These are phyloP conservation scores for Gymnopilus dilepis DNA, from an alignment of 768 basidiomycete genomes.

Conservation along the genomic window DNA sequence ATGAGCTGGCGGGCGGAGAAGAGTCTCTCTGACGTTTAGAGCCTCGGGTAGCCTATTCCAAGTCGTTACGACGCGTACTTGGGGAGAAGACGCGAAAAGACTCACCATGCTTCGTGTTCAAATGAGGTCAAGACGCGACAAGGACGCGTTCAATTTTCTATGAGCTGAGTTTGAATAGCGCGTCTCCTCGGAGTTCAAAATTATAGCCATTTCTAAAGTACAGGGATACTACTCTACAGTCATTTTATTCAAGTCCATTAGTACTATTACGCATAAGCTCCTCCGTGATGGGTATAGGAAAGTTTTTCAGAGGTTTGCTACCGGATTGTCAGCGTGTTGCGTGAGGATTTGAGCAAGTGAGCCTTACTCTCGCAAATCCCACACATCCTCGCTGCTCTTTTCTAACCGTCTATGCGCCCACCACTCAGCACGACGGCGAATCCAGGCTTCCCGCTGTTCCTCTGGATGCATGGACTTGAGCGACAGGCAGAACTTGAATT, in stretches of 20 bases:
- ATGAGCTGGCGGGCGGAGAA: conserved; percentile 56
- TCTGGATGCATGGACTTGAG: conserved; percentile 81
- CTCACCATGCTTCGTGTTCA: conserved; percentile 43
- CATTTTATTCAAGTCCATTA: neutral
- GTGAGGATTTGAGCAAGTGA: neutral
- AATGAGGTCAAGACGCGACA: conserved; percentile 40
- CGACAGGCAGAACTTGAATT: conserved; percentile 95
- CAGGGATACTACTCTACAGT: conserved; percentile 15
- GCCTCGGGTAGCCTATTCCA: conserved; percentile 48
- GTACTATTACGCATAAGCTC: conserved; percentile 25
- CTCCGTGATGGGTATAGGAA: conserved; percentile 45
- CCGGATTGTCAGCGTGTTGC: neutral
- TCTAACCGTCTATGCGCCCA: conserved; percentile 81
- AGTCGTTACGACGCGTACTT: conserved; percentile 12
- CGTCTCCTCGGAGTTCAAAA: conserved; percentile 42
- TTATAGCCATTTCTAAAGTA: conserved; percentile 16
- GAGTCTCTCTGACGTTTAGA: conserved; percentile 68
- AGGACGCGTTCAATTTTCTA: conserved; percentile 43
- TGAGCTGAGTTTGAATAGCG: conserved; percentile 31
- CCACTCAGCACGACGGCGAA: conserved; percentile 88
- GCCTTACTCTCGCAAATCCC: conserved; percentile 80
- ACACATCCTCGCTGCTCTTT: conserved; percentile 93
- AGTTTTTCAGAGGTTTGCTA: conserved; percentile 58
- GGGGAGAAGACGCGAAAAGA: conserved; percentile 22
- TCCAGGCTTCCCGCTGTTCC: conserved; percentile 82